Percentiles rank a stretch among this genome's conserved stretches.
Conservation (phyloP, 2,329 filamentous ascomycete genomes). For the Ceratocystis albifundus region DNA sequence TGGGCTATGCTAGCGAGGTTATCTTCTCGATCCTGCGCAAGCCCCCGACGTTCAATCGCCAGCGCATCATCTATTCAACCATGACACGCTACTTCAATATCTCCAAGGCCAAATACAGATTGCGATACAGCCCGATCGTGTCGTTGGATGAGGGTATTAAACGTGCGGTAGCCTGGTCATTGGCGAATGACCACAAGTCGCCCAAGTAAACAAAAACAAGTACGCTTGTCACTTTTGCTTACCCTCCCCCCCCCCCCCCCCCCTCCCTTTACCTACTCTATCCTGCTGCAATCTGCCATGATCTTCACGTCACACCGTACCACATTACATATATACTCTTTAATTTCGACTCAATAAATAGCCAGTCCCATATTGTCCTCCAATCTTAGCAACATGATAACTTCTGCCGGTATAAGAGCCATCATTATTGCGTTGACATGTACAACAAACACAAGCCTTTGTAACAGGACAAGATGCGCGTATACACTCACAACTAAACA, state of each 20-base stretch:
- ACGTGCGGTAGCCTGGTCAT: constrained; percentile 43
- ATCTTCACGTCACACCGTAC: background rate
- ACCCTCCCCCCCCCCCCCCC: too few species aligned
- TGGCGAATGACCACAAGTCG: constrained; percentile 33
- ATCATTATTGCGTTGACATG: too few species aligned
- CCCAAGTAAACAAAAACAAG: constrained; percentile 14
- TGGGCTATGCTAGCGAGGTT: constrained; percentile 45
- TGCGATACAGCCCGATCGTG: constrained; percentile 59
- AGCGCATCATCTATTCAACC: constrained; percentile 53
- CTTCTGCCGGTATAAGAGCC: background rate
- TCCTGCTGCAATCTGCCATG: background rate
- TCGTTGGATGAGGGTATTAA: constrained; percentile 52
- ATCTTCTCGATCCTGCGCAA: constrained; percentile 40
- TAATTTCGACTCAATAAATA: too few species aligned
- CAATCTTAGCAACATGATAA: background rate
- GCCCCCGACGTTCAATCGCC: constrained; percentile 46
- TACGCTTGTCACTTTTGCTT: too few species aligned
- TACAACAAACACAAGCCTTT: too few species aligned
- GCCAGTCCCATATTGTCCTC: background rate
- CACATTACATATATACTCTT: background rate
- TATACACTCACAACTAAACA: background rate
- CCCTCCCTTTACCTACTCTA: background rate
- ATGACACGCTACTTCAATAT: constrained; percentile 73
- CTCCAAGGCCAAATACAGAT: constrained; percentile 56
- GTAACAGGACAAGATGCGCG: too few species aligned